Base-by-base conservation (phyloP, 176 grass and related monocot genomes). In the Cenchrus fungigraminus region DNA sequence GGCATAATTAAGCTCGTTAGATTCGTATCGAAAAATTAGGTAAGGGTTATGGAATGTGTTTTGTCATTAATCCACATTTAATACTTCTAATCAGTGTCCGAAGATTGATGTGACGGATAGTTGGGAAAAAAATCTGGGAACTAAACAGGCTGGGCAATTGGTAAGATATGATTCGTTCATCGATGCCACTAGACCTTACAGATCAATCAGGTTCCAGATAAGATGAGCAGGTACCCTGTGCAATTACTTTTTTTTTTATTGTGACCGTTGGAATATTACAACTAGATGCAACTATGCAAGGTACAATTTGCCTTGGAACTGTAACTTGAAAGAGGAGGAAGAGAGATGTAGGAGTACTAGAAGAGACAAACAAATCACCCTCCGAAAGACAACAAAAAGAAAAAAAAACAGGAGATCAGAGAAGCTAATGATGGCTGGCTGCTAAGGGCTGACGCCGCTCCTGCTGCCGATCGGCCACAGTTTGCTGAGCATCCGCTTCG, bases 401-500 rank as follows among this genome's bases (percentile, higher is more conserved):
- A 10, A 65, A 19, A 11, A 83, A 14, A 65, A 19, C 15, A 83
- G 44, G 32, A 73, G 10, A 59, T 72, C 64, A 83, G 42, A 28
- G 71, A 61, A 17, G 8, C 22, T 6, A 32, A 40, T 13, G 72
- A 50, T 52, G 58, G 42, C 84, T 73, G 11, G 5, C 22, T 28
- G 25, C 49, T 83, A 85, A 46, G 55, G 52, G 31, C 76, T 87
- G 79, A 80, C 73, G 86, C 92, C 88, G 91, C 72, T 92, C 84
- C 93, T 89, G 34, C 88, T 89, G 34, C 88, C 90, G 68, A 92
- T 81, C 37, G 90, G 79, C 92, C 92, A 91, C 32, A 99, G 68
- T 82, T 94, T 99, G 74, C 90, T 88, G 25, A 99, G 85, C 86
- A 99, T 79, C 85, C 92, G 82, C 79, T 85, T 96, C 1, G 92